A percentile compares a stretch with the other conserved stretches of the same genome.
phyloP scores from a whole-genome alignment of 2,329 filamentous ascomycete species.

The Fonsecaea pedrosoi region DNA sequence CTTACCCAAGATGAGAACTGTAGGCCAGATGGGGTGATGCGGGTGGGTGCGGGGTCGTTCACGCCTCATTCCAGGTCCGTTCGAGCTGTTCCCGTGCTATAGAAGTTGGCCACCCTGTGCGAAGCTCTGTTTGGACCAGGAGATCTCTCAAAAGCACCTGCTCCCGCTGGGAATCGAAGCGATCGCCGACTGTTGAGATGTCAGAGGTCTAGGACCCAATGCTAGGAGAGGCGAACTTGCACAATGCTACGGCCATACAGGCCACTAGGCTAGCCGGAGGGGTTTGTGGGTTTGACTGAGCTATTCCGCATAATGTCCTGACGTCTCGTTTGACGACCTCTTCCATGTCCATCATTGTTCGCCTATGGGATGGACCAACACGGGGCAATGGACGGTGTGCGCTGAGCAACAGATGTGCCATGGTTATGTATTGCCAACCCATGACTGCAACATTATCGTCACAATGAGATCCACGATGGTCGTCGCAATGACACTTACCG shows the following conservation, averaged over 20 bases:
- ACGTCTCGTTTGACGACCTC: slow-evolving; percentile 1
- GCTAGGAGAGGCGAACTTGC: not conserved
- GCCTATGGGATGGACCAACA: slow-evolving; percentile 8
- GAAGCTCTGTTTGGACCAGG: slow-evolving; percentile 12
- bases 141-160: slow-evolving; percentile 13
- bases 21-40: not conserved
- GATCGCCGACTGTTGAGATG: slow-evolving; percentile 4
- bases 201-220: not conserved
- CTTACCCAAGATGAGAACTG: not conserved
- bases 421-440: slow-evolving; percentile 25
- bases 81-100: slow-evolving; percentile 13
- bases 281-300: slow-evolving; percentile 13
- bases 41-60: not conserved
- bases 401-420: slow-evolving; percentile 19
- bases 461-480: not conserved
- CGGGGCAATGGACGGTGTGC: slow-evolving; percentile 20
- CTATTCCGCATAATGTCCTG: slow-evolving; percentile 18
- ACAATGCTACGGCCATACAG: slow-evolving; percentile 18
- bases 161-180: slow-evolving; percentile 9
- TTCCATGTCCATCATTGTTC: slow-evolving; percentile 12
- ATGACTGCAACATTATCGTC: slow-evolving; percentile 12
- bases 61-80: slow-evolving; percentile 1
- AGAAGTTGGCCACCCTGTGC: slow-evolving; percentile 18
- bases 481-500: slow-evolving; percentile 5
- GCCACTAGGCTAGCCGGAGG: slow-evolving; percentile 19